Base-by-base conservation (phyloP, 306 rosid species). In the Pterocarpus macrocarpus region DNA sequence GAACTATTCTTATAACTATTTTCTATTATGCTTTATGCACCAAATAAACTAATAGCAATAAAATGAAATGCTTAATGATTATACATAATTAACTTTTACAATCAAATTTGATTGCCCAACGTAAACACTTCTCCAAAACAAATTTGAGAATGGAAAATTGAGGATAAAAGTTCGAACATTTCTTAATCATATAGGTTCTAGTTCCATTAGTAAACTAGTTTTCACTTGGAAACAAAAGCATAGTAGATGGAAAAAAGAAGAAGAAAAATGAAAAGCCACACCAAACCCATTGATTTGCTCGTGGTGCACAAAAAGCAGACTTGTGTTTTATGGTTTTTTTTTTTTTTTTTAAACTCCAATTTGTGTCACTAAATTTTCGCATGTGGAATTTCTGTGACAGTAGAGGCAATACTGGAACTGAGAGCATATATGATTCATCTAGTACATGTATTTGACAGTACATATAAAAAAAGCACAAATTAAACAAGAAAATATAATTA, bases 371-470 rank as follows among this genome's bases (percentile, higher is more conserved):
- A 39, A 33, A 9, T 33, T 62, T 75, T 75, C 71, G 47, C 22
- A 62, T 32, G 10, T 45, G 35, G 5, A 15, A 15, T 47, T 75
- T 69, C n/a, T 33, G 32, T 62, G 71, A 45, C 2, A 3, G 0
- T 8, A 43, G 47, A 43, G 47, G 41, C 10, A 72, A 71, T 35
- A 55, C 11, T 71, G 8, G 15, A 50, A 71, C 0, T 41, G 34
- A 59, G 36, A 75, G 13, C 47, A 50, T 12, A 50, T 50, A 62
- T 4, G 16, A 30, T 44, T 75, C 45, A 61, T 62, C 62, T 32
- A 33, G 58, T 45, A 14, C 59, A 75, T 47, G 79, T 16, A 75
- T 43, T 61, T 75, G 70, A 61, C 57, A 61, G 45, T 73, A 39
- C 74, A 62, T 39, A 69, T 57, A 69, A 14, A 69, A 8, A 41